Percentiles rank a stretch among this genome's conserved stretches.
Conservation (phyloP, 768 basidiomycete species). For the Sarcomyxa edulis region DNA sequence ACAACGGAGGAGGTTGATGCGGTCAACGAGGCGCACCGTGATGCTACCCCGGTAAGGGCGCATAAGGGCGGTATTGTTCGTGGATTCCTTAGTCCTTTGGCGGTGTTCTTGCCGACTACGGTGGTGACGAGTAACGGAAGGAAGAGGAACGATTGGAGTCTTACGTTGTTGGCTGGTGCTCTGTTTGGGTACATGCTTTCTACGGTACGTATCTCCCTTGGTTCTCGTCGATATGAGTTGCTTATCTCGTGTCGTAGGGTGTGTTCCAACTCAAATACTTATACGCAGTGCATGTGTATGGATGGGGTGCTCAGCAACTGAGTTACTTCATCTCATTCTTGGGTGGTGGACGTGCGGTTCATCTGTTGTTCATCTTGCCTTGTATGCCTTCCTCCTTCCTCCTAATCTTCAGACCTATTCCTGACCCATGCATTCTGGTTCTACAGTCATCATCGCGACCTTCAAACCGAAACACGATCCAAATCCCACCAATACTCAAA, state of each 20-base stretch:
- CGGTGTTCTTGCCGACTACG: constrained; percentile 61
- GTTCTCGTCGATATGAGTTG: background rate
- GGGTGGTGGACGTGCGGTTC: constrained; percentile 53
- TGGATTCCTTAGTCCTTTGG: constrained; percentile 51
- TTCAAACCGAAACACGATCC: constrained; percentile 55
- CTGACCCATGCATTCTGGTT: background rate
- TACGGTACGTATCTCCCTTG: constrained; percentile 38
- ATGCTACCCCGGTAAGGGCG: too few species aligned
- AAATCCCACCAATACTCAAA: constrained; percentile 19
- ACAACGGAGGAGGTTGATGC: constrained; percentile 15
- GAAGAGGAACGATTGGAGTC: constrained; percentile 69
- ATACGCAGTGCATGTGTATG: constrained; percentile 69
- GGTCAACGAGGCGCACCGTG: constrained; percentile 8
- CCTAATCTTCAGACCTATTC: background rate
- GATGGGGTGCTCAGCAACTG: constrained; percentile 64
- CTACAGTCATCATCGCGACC: constrained; percentile 49
- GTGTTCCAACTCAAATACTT: constrained; percentile 78
- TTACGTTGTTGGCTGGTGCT: constrained; percentile 63
- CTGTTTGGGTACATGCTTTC: constrained; percentile 62
- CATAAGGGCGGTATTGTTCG: constrained; percentile 31
- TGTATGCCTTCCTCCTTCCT: constrained; percentile 20
- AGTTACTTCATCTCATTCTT: constrained; percentile 75
- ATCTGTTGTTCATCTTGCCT: constrained; percentile 46
- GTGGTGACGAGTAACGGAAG: constrained; percentile 35
- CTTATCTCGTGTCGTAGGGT: constrained; percentile 36